phyloP scores from a whole-genome alignment of 331 rosid genomes.

The Prunus yedoensis region DNA sequence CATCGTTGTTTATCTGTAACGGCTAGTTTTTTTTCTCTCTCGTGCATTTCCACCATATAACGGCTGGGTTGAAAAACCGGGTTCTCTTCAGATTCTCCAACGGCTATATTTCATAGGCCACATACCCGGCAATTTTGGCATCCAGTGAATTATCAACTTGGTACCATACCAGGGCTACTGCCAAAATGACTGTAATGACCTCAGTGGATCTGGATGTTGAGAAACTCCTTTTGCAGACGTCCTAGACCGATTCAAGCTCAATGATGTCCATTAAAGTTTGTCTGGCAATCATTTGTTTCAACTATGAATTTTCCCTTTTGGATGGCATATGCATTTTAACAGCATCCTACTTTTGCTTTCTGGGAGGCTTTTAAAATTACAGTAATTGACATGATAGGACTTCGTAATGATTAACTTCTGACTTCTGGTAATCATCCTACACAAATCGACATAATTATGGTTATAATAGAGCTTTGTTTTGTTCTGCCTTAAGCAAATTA shows the following conservation, averaged over 20 bases:
- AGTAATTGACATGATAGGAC: too few species aligned
- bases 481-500: too few species aligned
- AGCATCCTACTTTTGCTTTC: not conserved
- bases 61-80: conserved; percentile 53
- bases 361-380: not conserved
- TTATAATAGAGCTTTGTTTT: too few species aligned
- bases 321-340: too few species aligned
- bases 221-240: not conserved
- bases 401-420: too few species aligned
- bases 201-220: not conserved
- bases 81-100: conserved; percentile 35
- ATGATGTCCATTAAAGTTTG: not conserved
- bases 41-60: conserved; percentile 18
- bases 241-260: not conserved
- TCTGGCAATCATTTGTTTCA: not conserved
- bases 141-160: not conserved
- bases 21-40: conserved; percentile 53
- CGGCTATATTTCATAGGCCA: conserved; percentile 62
- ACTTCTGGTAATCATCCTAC: not conserved
- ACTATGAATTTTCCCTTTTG: not conserved
- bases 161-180: not conserved
- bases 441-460: too few species aligned
- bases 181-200: conserved; percentile 2
- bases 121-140: not conserved
- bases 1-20: conserved; percentile 38